Evolutionary conservation across 2,329 filamentous ascomycete genomes (phyloP), one percentile per base, ranked within the genome.

Genomic region (Diaporthe aspalathi): DNA sequence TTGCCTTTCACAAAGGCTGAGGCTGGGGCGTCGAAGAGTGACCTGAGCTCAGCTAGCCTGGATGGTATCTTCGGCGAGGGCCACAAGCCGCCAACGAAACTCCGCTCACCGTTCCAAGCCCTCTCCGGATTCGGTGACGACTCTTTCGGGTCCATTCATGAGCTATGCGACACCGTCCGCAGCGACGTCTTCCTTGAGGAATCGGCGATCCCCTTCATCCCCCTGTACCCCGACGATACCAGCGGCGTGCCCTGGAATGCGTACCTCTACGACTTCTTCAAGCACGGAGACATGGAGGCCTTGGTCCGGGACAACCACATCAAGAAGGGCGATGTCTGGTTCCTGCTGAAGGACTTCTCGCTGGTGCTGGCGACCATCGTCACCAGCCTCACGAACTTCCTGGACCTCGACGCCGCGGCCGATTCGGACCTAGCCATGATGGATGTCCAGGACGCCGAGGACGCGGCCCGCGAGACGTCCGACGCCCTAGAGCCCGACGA

Each of bases 261-360:
- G 0, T 93, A 93, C 76, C 81, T 95, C 0, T 89, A 91, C 72
- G 92, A 95, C 79, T 95, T 94, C 80, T 94, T 89, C 84, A 92
- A 90, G 79, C 90, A 95, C 75, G 92, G 92, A 4, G 88, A 91
- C 76, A 78, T 90, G 27, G 78, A 84, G 1, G 86, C 89, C 0
- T 81, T 95, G 2, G 87, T 88, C 16, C 81, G 79, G 0, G 91
- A 90, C 38, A 95, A 95, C 77, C 84, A 86, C 3, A 90, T 95
- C 76, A 88, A 88, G 54, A 81, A 83, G 1, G 87, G 88, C 5
- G 91, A 94, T 57, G 85, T 93, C 11, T 95, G 92, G 93, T 94
- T 92, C 76, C 77, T 87, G 2, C 83, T 94, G 2, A 93, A 94
- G 57, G 84, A 85, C 73, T 87, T 87, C 68, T 85, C 82, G 0